Conservation (phyloP, 1,284 basidiomycete species). For the Tausonia pullulans region DNA sequence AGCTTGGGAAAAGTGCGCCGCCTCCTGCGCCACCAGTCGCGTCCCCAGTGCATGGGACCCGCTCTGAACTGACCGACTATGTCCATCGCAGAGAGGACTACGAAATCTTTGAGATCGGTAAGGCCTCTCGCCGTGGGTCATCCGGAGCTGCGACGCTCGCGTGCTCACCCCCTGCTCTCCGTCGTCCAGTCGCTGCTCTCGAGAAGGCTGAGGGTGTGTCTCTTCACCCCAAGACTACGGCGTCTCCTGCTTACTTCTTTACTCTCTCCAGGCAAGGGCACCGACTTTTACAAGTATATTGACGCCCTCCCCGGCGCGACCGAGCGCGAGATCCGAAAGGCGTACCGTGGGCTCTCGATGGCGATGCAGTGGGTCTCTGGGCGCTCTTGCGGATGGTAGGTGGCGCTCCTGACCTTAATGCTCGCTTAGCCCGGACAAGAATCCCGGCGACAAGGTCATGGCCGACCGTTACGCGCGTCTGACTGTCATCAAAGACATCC, state of each 20-base stretch:
- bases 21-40: too few species aligned
- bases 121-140: too few species aligned
- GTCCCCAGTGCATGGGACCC: too few species aligned
- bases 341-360: constrained; percentile 80
- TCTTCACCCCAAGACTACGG: constrained; percentile 27
- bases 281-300: constrained; percentile 80
- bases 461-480: constrained; percentile 79
- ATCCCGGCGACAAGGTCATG: constrained; percentile 63
- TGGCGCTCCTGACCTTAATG: constrained; percentile 2
- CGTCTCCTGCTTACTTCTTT: constrained; percentile 15
- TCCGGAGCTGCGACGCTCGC: too few species aligned
- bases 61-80: too few species aligned
- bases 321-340: constrained; percentile 63
- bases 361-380: constrained; percentile 57
- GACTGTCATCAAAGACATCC: constrained; percentile 70
- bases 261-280: constrained; percentile 53
- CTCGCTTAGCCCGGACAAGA: constrained; percentile 77
- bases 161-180: too few species aligned
- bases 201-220: constrained; percentile 14
- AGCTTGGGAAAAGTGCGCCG: too few species aligned
- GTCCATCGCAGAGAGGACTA: background rate
- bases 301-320: constrained; percentile 58
- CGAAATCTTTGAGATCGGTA: constrained; percentile 12
- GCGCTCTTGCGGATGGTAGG: background rate
- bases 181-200: constrained; percentile 2